These are phyloP conservation scores for Ustilago crameri DNA, from an alignment of 1,284 basidiomycete species.

Conservation along the genomic window DNA sequence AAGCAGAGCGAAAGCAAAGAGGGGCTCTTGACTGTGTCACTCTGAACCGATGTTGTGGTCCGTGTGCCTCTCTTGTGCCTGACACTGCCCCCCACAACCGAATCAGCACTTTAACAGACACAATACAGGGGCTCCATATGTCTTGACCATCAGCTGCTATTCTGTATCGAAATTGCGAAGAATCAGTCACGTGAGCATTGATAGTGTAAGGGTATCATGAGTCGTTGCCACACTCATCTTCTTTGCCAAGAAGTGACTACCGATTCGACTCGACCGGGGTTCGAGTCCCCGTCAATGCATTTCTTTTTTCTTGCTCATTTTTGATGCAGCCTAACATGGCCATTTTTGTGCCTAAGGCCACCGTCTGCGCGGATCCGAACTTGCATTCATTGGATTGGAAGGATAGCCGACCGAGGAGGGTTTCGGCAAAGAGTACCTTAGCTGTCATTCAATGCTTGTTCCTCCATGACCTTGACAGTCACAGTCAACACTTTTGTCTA, in stretches of 20 bases:
- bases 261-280: constrained; percentile 56
- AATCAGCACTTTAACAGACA: too few species aligned
- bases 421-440: neutral
- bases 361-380: too few species aligned
- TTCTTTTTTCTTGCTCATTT: constrained; percentile 2
- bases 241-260: constrained; percentile 3
- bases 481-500: constrained; percentile 1
- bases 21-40: neutral
- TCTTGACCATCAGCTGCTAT: too few species aligned
- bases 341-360: neutral
- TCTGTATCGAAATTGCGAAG: neutral
- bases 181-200: constrained; percentile 29
- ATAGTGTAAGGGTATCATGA: constrained; percentile 54
- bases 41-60: neutral
- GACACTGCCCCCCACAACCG: neutral
- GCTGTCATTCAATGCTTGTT: too few species aligned
- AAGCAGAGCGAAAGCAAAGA: neutral
- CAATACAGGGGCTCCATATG: too few species aligned
- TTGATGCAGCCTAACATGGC: neutral
- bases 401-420: too few species aligned
- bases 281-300: constrained; percentile 59
- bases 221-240: constrained; percentile 47
- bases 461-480: too few species aligned
- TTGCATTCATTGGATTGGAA: too few species aligned
- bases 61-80: neutral